Conservation (phyloP, 1,284 basidiomycete species). For the Leccinum angustisporum region DNA sequence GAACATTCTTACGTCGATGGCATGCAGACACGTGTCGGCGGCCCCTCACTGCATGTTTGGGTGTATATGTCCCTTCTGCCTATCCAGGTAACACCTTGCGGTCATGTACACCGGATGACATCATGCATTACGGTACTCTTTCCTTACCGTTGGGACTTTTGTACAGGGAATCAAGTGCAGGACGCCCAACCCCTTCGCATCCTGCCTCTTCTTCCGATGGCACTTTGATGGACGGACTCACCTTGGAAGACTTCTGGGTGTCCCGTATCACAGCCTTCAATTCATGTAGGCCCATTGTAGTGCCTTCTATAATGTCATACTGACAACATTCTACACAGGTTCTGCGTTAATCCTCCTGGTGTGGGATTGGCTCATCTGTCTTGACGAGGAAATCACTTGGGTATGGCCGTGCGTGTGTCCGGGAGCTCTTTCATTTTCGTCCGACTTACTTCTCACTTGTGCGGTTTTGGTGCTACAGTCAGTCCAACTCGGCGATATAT, state of each 20-base stretch:
- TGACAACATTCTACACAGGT: neutral
- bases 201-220: neutral
- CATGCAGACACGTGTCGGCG: neutral
- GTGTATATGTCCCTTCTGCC: neutral
- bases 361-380: conserved; percentile 16
- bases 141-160: neutral
- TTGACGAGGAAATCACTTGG: conserved; percentile 15
- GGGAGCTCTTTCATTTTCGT: neutral
- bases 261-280: conserved; percentile 13
- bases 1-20: neutral
- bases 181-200: neutral
- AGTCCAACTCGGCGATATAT: neutral
- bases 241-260: conserved; percentile 8
- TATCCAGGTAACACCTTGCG: conserved; percentile 1
- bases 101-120: neutral
- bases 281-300: conserved; percentile 7
- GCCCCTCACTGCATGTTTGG: neutral
- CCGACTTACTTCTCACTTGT: neutral
- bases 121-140: neutral
- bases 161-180: neutral
- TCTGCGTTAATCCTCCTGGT: conserved; percentile 9
- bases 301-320: neutral
- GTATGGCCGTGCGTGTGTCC: conserved; percentile 12
- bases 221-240: conserved; percentile 5
- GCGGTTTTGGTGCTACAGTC: conserved; percentile 5